Evolutionary conservation across 345 rosid species (phyloP).

Genomic region (Aethionema arabicum): DNA sequence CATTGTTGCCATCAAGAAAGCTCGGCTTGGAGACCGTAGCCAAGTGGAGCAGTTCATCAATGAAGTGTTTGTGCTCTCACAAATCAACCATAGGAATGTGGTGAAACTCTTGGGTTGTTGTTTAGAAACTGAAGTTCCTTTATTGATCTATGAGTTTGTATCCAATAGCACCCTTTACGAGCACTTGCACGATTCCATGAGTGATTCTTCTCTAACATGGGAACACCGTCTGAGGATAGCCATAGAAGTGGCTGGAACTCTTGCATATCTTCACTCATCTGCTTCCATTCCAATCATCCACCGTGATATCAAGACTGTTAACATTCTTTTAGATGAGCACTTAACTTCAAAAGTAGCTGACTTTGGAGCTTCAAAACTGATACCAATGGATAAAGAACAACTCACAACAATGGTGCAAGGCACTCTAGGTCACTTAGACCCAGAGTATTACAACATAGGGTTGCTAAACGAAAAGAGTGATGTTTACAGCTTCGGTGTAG

Average conservation of each 20-base stretch:
- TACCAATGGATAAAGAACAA: no score
- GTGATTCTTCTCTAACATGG: conserved; percentile 34
- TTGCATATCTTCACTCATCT: conserved; percentile 46
- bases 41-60: no score
- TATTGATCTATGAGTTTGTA: conserved; percentile 37
- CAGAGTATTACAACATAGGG: no score
- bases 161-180: conserved; percentile 34
- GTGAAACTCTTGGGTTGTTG: conserved; percentile 36
- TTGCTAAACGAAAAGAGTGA: no score
- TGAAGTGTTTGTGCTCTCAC: no score
- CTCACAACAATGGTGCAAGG: no score
- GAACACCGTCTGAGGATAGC: conserved; percentile 42
- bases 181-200: conserved; percentile 29
- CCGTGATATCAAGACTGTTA: conserved; percentile 48
- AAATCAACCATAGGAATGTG: no score
- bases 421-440: no score
- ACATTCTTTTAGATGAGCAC: conserved; percentile 49
- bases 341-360: no score
- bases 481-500: no score
- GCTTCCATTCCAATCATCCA: conserved; percentile 46
- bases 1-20: conserved; percentile 4
- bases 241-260: conserved; percentile 37
- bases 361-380: no score
- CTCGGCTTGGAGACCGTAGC: no score
- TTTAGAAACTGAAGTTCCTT: conserved; percentile 37